Evolutionary conservation across 176 grass and related monocot species (phyloP).

Genomic region (Phoenix roebelenii): DNA sequence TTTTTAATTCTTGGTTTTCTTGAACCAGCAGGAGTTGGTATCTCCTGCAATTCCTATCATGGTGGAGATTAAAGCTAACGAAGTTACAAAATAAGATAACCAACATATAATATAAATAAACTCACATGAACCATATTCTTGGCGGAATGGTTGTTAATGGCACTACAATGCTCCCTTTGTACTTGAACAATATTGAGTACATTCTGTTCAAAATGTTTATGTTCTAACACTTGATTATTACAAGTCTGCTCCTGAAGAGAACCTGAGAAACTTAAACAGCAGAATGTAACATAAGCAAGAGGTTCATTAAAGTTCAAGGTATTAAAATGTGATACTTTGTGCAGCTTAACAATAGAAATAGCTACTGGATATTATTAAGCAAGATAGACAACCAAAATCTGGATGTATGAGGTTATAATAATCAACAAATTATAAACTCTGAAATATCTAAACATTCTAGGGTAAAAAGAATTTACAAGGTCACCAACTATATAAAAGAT

Average conservation of each 20-base stretch:
- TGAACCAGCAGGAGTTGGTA: slow-evolving; percentile 47
- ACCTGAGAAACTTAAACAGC: slow-evolving; percentile 89
- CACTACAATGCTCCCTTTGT: slow-evolving; percentile 38
- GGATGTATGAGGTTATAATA: too few species aligned
- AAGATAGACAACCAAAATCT: too few species aligned
- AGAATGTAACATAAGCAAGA: slow-evolving; percentile 39
- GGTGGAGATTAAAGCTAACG: slow-evolving; percentile 25
- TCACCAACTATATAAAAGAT: too few species aligned
- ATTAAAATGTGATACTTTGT: too few species aligned
- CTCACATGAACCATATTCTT: slow-evolving; percentile 53
- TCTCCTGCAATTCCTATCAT: slow-evolving; percentile 38
- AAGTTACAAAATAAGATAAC: slow-evolving; percentile 1
- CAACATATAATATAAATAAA: slow-evolving; percentile 1
- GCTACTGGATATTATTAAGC: too few species aligned
- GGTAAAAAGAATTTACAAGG: too few species aligned
- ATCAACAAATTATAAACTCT: too few species aligned
- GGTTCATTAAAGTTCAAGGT: not conserved
- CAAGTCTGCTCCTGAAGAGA: slow-evolving; percentile 33
- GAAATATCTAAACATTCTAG: too few species aligned
- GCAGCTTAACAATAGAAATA: too few species aligned
- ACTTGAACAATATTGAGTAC: slow-evolving; percentile 24
- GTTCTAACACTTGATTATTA: slow-evolving; percentile 41
- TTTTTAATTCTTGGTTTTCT: slow-evolving; percentile 87
- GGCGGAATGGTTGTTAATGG: slow-evolving; percentile 34
- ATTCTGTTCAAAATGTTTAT: slow-evolving; percentile 43